phyloP scores from a whole-genome alignment of 495 filamentous ascomycete genomes.

The Bryoglossum gracile region DNA sequence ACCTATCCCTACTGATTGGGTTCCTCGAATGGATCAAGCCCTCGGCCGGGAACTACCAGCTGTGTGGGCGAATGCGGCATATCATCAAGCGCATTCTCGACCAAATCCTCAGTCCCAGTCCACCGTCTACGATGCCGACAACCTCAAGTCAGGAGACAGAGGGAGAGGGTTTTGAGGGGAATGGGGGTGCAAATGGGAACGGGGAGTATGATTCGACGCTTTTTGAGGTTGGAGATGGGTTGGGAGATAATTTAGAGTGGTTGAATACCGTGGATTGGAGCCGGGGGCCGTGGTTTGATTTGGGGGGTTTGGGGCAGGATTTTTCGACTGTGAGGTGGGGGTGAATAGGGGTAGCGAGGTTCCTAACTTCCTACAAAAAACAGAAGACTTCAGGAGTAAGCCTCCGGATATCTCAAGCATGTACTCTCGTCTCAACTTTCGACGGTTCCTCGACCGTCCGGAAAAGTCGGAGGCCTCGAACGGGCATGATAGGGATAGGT shows the following conservation, averaged over 20 bases:
- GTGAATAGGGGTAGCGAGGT: no score
- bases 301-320: slow-evolving; percentile 1
- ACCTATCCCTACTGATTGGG: slow-evolving; percentile 21
- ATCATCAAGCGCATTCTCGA: slow-evolving; percentile 24
- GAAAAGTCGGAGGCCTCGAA: no score
- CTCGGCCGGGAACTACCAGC: slow-evolving; percentile 23
- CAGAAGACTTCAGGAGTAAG: no score
- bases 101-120: slow-evolving; percentile 16
- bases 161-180: background rate
- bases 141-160: background rate
- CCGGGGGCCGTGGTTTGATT: background rate
- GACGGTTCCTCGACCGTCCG: no score
- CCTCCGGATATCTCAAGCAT: no score
- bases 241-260: background rate
- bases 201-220: slow-evolving; percentile 6
- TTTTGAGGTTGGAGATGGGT: slow-evolving; percentile 1
- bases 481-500: no score
- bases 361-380: no score
- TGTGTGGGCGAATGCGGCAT: slow-evolving; percentile 17
- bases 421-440: no score
- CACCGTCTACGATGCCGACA: background rate
- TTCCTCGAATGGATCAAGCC: slow-evolving; percentile 26
- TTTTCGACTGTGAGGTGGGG: background rate
- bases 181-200: background rate
- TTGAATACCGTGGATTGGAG: background rate